phyloP scores from a whole-genome alignment of 257 asterid genomes.

The Solanum medicagineum region DNA sequence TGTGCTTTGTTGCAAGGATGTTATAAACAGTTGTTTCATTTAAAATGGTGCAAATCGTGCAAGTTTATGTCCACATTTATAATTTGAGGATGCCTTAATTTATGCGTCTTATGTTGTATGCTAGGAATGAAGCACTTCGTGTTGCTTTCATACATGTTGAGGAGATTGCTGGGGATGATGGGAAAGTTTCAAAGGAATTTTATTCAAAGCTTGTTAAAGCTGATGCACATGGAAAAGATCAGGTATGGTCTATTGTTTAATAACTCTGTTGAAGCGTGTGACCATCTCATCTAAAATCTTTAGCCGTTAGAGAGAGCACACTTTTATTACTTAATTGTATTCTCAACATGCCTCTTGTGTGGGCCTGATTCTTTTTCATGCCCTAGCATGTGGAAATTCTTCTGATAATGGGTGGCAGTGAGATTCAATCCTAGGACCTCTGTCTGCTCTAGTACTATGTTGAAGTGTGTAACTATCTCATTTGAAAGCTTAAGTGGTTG shows the following conservation, averaged over 20 bases:
- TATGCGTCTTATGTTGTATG: neutral
- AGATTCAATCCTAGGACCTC: too few relatives aligned
- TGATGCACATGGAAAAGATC: conserved; percentile 91
- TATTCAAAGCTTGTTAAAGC: conserved; percentile 95
- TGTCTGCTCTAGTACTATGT: too few relatives aligned
- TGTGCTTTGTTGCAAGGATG: neutral
- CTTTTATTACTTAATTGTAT: too few relatives aligned
- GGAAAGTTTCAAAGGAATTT: conserved; percentile 48
- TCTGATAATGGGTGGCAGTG: too few relatives aligned
- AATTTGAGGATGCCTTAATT: neutral
- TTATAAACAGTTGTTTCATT: neutral
- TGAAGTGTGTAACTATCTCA: neutral
- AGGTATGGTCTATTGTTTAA: conserved; percentile 28
- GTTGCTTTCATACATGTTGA: conserved; percentile 94
- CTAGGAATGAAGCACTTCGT: conserved; percentile 95
- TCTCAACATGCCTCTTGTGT: too few relatives aligned
- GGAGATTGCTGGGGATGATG: conserved; percentile 53
- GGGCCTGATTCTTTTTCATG: too few relatives aligned
- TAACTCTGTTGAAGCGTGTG: neutral
- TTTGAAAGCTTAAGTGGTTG: too few relatives aligned
- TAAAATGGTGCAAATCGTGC: neutral
- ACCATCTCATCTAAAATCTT: neutral
- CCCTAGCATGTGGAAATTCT: too few relatives aligned
- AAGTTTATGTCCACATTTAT: neutral
- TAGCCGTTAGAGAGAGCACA: too few relatives aligned